phyloP scores from a whole-genome alignment of 2,329 filamentous ascomycete genomes.

The Capronia americana region DNA sequence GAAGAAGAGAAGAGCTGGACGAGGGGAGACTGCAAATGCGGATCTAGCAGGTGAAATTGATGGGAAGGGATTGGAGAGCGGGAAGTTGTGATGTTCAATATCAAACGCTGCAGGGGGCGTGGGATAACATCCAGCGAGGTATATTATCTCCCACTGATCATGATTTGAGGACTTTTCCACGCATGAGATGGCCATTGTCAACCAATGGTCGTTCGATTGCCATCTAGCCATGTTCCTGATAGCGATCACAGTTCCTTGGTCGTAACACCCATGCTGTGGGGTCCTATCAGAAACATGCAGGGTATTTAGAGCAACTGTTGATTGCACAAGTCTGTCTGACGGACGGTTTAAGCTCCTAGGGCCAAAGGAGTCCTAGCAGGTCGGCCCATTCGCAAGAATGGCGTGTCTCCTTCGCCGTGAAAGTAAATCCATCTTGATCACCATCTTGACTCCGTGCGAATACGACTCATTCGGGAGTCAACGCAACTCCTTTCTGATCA shows the following conservation, averaged over 20 bases:
- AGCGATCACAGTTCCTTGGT: not conserved
- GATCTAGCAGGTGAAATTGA: constrained; percentile 38
- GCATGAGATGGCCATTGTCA: constrained; percentile 19
- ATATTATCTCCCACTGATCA: not conserved
- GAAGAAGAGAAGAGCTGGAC: constrained; percentile 68
- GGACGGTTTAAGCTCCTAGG: not conserved
- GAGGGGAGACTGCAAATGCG: constrained; percentile 41
- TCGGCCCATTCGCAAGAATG: not conserved
- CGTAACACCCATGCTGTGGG: not conserved
- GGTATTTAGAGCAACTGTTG: not conserved
- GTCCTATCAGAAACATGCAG: not conserved
- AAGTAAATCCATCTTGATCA: no score
- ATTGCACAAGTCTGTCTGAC: not conserved
- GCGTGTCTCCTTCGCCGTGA: no score
- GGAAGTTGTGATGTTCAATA: constrained; percentile 8
- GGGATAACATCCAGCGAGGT: not conserved
- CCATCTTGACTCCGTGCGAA: no score
- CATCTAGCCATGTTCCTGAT: not conserved
- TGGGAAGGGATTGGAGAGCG: constrained; percentile 15
- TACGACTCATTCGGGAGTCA: no score
- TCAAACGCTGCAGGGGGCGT: not conserved
- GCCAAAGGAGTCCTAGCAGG: not conserved
- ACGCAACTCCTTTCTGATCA: no score
- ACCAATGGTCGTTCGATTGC: constrained; percentile 19
- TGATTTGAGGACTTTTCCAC: not conserved